Evolutionary conservation across 345 rosid species (phyloP).

Genomic region (Adansonia digitata): DNA sequence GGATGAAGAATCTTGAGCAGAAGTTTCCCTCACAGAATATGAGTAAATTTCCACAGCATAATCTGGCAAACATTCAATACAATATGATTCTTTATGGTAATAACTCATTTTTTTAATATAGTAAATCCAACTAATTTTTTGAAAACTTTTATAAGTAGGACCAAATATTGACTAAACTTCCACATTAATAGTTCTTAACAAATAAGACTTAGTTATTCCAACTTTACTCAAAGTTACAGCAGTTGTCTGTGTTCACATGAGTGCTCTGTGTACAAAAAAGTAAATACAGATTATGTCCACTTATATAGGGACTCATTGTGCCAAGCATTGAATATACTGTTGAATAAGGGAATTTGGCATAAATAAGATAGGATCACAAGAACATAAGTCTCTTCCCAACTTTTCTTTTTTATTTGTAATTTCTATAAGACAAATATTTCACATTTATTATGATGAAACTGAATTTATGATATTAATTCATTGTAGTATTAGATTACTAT

Average conservation of each 20-base stretch:
- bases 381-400: background rate
- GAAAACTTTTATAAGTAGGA: background rate
- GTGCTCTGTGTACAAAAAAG: background rate
- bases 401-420: background rate
- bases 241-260: background rate
- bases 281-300: background rate
- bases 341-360: no score
- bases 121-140: background rate
- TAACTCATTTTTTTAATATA: background rate
- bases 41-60: background rate
- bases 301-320: no score
- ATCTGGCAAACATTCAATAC: background rate
- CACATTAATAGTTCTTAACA: background rate
- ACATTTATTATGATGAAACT: background rate
- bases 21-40: background rate
- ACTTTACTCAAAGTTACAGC: no score
- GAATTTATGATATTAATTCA: background rate
- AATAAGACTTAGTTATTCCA: background rate
- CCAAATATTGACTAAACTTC: background rate
- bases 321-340: background rate
- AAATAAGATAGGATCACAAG: no score
- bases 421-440: background rate
- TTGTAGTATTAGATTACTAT: no score
- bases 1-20: background rate
- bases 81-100: background rate